Evolutionary conservation across 2,329 filamentous ascomycete genomes (phyloP).

Genomic region (Acarospora socialis): DNA sequence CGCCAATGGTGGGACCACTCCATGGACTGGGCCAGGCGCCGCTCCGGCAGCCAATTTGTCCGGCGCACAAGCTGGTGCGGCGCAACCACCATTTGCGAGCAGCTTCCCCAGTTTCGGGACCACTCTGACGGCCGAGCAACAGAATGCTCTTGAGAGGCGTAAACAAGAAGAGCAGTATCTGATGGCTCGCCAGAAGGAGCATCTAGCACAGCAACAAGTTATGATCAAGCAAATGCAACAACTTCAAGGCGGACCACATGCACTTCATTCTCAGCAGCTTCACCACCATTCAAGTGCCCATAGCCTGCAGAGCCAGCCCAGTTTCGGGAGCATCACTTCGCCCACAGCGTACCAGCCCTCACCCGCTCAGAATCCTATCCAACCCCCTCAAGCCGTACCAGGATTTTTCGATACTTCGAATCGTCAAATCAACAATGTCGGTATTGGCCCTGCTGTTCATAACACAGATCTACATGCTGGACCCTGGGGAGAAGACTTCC

Average conservation of each 20-base stretch:
- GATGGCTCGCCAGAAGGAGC: slow-evolving; percentile 91
- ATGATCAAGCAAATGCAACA: slow-evolving; percentile 56
- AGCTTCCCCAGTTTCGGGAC: slow-evolving; percentile 95
- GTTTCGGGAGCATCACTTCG: slow-evolving; percentile 89
- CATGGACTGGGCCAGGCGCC: slow-evolving; percentile 22
- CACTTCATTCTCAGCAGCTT: slow-evolving; percentile 46
- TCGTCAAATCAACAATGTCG: too few species aligned
- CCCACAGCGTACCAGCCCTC: slow-evolving; percentile 56
- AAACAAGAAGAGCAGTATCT: slow-evolving; percentile 98
- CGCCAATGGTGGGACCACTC: slow-evolving; percentile 30
- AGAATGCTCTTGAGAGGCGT: slow-evolving; percentile 87
- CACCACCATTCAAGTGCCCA: slow-evolving; percentile 93
- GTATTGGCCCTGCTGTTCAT: slow-evolving; percentile 25
- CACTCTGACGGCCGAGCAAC: slow-evolving; percentile 90
- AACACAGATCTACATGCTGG: slow-evolving; percentile 36
- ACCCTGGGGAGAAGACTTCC: slow-evolving; percentile 54
- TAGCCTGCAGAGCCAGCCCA: slow-evolving; percentile 91
- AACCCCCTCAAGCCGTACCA: slow-evolving; percentile 40
- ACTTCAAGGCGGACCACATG: slow-evolving; percentile 34
- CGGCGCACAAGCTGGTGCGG: slow-evolving; percentile 35
- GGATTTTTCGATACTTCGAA: slow-evolving; percentile 77
- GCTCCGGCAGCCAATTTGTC: slow-evolving; percentile 34
- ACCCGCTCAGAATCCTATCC: slow-evolving; percentile 43
- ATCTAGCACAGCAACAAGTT: slow-evolving; percentile 75
- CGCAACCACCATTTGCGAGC: slow-evolving; percentile 77